phyloP scores from a whole-genome alignment of 192 early-diverging fungal genomes.

The Linnemannia elongata region DNA sequence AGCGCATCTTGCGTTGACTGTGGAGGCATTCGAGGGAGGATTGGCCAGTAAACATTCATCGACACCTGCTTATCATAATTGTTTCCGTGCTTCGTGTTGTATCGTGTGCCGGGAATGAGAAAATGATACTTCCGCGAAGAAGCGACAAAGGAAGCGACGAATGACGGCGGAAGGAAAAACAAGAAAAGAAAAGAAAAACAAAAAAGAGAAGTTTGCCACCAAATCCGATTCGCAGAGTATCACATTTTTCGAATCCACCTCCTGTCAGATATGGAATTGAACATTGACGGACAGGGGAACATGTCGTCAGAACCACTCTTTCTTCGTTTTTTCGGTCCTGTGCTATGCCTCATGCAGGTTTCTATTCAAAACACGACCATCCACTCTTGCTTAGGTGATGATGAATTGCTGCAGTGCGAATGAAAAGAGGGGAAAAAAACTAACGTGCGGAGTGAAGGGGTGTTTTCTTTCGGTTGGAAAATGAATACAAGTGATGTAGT shows the following conservation, averaged over 20 bases:
- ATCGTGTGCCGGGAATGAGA: background rate
- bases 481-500: background rate
- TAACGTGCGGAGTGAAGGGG: background rate
- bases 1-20: background rate
- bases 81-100: background rate
- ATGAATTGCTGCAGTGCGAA: background rate
- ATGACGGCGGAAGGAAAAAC: background rate
- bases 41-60: no score
- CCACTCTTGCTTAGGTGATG: background rate
- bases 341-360: background rate
- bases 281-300: background rate
- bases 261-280: background rate
- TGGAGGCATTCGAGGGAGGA: background rate
- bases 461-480: background rate
- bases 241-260: background rate
- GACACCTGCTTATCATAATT: no score
- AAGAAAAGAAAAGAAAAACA: background rate
- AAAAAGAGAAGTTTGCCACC: background rate
- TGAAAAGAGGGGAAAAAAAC: background rate
- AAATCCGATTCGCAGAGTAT: background rate
- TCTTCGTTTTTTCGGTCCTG: background rate
- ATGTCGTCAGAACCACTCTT: background rate
- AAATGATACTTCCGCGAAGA: background rate
- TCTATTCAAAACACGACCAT: conserved; percentile 10
- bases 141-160: background rate